These are phyloP conservation scores for Sanghuangporus baumii DNA, from an alignment of 1,284 basidiomycete species.

Conservation along the genomic window DNA sequence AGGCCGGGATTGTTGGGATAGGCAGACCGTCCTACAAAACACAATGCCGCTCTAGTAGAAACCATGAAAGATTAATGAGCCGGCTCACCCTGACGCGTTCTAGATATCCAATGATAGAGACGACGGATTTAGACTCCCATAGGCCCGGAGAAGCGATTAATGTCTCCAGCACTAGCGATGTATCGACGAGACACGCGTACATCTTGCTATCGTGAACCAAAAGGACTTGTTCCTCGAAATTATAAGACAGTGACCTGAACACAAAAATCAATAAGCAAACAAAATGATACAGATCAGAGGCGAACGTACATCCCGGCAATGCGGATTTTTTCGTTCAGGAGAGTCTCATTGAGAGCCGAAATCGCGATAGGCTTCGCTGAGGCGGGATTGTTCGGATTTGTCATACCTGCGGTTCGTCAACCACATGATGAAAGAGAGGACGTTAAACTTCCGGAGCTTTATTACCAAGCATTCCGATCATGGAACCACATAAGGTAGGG, in stretches of 20 bases:
- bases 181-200: constrained; percentile 13
- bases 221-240: constrained; percentile 9
- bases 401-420: background rate
- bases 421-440: no score
- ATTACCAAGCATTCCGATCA: no score
- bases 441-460: no score
- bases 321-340: constrained; percentile 9
- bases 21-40: background rate
- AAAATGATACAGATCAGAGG: background rate
- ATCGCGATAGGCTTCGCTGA: constrained; percentile 11
- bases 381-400: constrained; percentile 7
- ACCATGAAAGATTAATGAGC: background rate
- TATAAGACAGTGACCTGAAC: constrained; percentile 8
- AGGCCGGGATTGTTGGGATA: constrained; percentile 13
- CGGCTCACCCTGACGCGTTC: constrained; percentile 1
- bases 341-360: background rate
- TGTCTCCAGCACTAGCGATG: constrained; percentile 4
- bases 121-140: constrained; percentile 4
- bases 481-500: no score
- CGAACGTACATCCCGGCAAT: constrained; percentile 8
- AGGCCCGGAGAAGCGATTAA: background rate
- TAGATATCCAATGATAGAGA: constrained; percentile 10
- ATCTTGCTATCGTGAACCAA: constrained; percentile 7
- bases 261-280: background rate
- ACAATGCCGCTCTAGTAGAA: background rate